Conservation (phyloP, 192 early-diverging fungal species). For the Martensiomyces pterosporus region DNA sequence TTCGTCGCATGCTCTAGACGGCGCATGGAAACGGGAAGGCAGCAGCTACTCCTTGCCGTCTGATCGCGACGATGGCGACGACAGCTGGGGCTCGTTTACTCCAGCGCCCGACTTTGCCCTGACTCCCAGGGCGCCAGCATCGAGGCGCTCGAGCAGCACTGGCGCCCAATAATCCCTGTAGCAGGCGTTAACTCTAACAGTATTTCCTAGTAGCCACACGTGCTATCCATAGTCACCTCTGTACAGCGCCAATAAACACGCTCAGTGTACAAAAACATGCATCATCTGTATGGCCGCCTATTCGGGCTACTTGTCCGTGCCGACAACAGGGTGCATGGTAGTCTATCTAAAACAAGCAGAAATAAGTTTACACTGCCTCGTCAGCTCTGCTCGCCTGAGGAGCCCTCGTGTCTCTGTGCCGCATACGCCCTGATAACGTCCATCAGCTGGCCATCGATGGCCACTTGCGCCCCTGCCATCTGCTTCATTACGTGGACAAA, state of each 20-base stretch:
- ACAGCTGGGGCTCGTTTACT: constrained; percentile 33
- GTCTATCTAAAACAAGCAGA: no score
- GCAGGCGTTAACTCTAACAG: no score
- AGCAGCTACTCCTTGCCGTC: constrained; percentile 3
- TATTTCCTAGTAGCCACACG: no score
- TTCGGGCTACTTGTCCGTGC: no score
- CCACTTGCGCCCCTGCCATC: constrained; percentile 6
- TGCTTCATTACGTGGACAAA: constrained; percentile 21
- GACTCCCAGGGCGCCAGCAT: neutral
- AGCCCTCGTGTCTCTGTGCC: neutral
- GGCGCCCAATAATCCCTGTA: no score
- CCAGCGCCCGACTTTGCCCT: constrained; percentile 39
- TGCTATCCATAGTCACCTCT: no score
- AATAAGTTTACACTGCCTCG: no score
- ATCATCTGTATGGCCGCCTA: no score
- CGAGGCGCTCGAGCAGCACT: neutral
- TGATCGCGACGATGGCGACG: constrained; percentile 4
- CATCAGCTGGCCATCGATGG: constrained; percentile 7
- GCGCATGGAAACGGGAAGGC: constrained; percentile 27
- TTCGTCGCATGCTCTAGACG: constrained; percentile 25
- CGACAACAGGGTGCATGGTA: no score
- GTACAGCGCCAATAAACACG: no score
- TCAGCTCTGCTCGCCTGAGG: no score
- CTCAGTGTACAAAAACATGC: no score
- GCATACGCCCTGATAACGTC: constrained; percentile 14